Conservation (phyloP, 1,284 basidiomycete genomes). For the Somion occarium region DNA sequence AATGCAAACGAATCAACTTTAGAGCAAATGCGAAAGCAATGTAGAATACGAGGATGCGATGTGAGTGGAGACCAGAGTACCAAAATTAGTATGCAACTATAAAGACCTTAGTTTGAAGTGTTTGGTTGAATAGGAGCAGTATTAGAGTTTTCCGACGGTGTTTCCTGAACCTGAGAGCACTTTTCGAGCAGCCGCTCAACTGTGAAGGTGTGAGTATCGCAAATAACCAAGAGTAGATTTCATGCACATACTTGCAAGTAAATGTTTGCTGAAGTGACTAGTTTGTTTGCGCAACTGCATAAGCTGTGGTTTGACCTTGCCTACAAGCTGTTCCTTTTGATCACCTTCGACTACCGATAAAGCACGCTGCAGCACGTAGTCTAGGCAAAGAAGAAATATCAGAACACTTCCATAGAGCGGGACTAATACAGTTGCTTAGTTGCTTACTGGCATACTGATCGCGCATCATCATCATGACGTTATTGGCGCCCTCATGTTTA, state of each 20-base stretch:
- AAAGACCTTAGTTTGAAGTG: not conserved
- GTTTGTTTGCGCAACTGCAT: constrained; percentile 67
- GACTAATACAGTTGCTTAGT: constrained; percentile 13
- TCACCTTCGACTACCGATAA: constrained; percentile 66
- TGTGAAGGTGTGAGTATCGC: constrained; percentile 24
- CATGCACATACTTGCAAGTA: constrained; percentile 62
- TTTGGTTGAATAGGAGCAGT: not conserved
- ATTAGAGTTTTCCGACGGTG: not conserved
- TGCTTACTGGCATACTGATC: constrained; percentile 83
- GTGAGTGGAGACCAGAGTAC: not conserved
- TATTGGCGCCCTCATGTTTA: constrained; percentile 57
- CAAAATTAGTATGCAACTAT: not conserved
- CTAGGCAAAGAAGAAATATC: constrained; percentile 32
- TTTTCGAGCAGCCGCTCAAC: constrained; percentile 67
- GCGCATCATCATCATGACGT: constrained; percentile 81
- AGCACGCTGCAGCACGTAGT: constrained; percentile 80
- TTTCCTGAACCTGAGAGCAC: constrained; percentile 18
- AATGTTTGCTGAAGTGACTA: constrained; percentile 72
- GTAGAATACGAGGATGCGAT: constrained; percentile 7
- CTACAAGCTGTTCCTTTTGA: constrained; percentile 63
- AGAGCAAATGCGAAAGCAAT: constrained; percentile 6
- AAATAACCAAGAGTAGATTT: constrained; percentile 3
- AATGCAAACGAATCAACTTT: not conserved
- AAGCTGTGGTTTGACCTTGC: constrained; percentile 62
- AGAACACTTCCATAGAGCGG: not conserved